Conservation (phyloP, 805 yeast species). For the Geotrichum ghanense region DNA sequence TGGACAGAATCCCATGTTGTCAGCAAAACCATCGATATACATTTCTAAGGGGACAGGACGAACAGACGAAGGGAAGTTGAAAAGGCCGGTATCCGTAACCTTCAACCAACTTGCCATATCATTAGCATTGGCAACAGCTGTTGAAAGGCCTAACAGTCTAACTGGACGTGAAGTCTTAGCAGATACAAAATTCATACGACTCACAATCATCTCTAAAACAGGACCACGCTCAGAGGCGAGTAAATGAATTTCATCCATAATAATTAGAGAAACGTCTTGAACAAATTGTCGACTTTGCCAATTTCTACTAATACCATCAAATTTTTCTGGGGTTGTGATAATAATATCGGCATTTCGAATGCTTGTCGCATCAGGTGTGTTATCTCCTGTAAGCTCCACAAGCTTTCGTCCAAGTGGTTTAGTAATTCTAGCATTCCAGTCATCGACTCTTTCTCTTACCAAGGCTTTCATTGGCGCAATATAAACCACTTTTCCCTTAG, state of each 20-base stretch:
- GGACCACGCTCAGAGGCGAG: constrained; percentile 83
- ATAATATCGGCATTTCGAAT: constrained; percentile 62
- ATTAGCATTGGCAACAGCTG: constrained; percentile 77
- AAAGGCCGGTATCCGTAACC: constrained; percentile 50
- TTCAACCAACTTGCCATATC: constrained; percentile 83
- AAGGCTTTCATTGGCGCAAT: constrained; percentile 87
- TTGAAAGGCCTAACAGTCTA: constrained; percentile 65
- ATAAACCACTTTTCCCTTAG: constrained; percentile 70
- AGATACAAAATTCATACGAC: constrained; percentile 67
- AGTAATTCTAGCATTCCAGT: constrained; percentile 52
- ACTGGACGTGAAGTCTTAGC: constrained; percentile 49
- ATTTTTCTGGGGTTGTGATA: constrained; percentile 77
- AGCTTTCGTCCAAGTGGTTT: constrained; percentile 36
- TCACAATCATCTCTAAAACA: constrained; percentile 78
- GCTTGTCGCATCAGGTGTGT: constrained; percentile 58
- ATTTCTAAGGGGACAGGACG: constrained; percentile 79
- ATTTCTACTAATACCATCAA: constrained; percentile 77
- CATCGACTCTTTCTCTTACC: constrained; percentile 74
- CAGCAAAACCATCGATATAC: constrained; percentile 83
- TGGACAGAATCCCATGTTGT: constrained; percentile 68
- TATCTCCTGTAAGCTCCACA: constrained; percentile 77
- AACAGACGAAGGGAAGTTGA: constrained; percentile 71
- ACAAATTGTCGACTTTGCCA: constrained; percentile 75
- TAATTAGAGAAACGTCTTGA: constrained; percentile 60
- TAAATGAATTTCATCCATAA: constrained; percentile 79